A percentile compares a stretch with the other conserved stretches of the same genome.
Conservation (phyloP, 805 yeast species). For the Saturnispora sanitii region DNA sequence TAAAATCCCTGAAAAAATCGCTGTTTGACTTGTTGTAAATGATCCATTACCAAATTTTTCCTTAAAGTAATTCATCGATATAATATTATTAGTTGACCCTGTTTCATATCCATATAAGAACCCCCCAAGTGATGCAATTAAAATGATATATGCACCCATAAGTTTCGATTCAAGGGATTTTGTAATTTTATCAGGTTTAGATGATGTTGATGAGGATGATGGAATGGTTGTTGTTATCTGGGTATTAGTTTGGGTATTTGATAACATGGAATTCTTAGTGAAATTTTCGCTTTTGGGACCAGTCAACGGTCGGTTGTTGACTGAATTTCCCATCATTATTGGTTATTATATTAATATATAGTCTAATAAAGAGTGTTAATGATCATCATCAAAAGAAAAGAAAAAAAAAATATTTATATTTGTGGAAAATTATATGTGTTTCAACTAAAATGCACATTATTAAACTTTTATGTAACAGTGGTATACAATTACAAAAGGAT, state of each 20-base stretch:
- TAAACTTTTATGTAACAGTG: no score
- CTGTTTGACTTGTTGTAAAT: slow-evolving; percentile 54
- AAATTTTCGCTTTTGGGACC: background rate
- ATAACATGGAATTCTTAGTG: background rate
- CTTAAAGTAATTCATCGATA: slow-evolving; percentile 66
- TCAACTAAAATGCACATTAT: background rate
- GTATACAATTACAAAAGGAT: no score
- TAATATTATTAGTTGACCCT: slow-evolving; percentile 68
- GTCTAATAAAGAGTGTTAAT: background rate
- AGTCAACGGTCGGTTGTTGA: background rate
- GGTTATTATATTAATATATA: no score
- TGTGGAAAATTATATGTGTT: background rate
- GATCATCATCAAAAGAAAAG: background rate
- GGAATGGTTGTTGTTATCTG: background rate
- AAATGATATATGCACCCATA: slow-evolving; percentile 65
- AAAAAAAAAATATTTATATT: background rate
- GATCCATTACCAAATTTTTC: slow-evolving; percentile 40
- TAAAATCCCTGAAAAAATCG: slow-evolving; percentile 68
- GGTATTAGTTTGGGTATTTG: background rate
- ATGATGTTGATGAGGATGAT: background rate
- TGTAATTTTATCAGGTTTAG: background rate
- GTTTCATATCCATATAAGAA: slow-evolving; percentile 86
- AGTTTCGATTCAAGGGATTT: slow-evolving; percentile 18
- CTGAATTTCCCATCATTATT: no score
- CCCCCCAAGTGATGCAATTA: slow-evolving; percentile 85